These are phyloP conservation scores for Discostella stelligera DNA, from an alignment of 352 stramenopile species.

Conservation along the genomic window DNA sequence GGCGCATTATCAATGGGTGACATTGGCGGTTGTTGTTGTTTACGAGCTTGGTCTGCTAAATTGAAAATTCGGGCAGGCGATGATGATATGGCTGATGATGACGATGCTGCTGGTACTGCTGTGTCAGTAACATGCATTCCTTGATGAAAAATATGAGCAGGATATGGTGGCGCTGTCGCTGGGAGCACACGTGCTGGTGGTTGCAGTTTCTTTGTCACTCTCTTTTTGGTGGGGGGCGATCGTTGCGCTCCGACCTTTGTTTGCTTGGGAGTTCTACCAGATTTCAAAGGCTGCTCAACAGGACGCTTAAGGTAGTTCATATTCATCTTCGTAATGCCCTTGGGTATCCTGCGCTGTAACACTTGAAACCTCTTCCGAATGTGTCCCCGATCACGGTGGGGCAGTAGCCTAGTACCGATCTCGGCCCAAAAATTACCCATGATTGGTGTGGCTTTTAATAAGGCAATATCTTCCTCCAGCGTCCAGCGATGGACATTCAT, in stretches of 20 bases:
- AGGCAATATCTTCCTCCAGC: slow-evolving; percentile 76
- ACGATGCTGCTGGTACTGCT: not conserved
- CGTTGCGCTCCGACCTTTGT: not conserved
- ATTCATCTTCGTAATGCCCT: slow-evolving; percentile 50
- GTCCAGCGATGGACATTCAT: slow-evolving; percentile 81
- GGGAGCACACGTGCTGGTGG: slow-evolving; percentile 4
- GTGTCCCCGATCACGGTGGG: slow-evolving; percentile 75
- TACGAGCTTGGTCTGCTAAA: slow-evolving; percentile 12
- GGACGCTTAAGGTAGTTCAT: slow-evolving; percentile 24
- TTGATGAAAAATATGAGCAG: not conserved
- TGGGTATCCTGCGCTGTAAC: slow-evolving; percentile 67
- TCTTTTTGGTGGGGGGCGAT: slow-evolving; percentile 20
- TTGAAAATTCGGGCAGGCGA: slow-evolving; percentile 7
- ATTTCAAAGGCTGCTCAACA: slow-evolving; percentile 1
- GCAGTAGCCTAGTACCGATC: slow-evolving; percentile 66
- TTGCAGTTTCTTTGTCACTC: slow-evolving; percentile 19
- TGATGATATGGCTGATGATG: not conserved
- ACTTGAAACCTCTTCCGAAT: slow-evolving; percentile 82
- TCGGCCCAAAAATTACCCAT: slow-evolving; percentile 79
- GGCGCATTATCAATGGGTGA: slow-evolving; percentile 23
- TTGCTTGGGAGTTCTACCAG: slow-evolving; percentile 20
- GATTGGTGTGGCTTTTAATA: slow-evolving; percentile 73
- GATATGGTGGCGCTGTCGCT: not conserved
- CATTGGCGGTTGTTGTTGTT: slow-evolving; percentile 20
- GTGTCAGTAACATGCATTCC: not conserved